Evolutionary conservation across 1,139 yeast genomes (phyloP), one percentile per base, ranked within the genome.

Genomic region (Debaryomyces udenii): DNA sequence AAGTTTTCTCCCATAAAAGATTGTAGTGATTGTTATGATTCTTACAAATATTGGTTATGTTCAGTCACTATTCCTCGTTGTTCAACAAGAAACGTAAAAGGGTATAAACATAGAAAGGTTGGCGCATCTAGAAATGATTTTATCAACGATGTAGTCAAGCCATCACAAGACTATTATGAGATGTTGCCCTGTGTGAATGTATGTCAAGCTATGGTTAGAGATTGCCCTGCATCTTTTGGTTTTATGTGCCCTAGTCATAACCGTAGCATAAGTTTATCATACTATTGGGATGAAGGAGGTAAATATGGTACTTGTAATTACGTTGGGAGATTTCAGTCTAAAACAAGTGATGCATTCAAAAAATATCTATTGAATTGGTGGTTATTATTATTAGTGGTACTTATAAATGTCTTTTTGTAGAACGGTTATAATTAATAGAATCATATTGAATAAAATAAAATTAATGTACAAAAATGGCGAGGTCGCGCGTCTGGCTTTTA

Each of bases 61-160:
- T 77, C 96, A 0, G 89, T 88, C 4, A 73, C 90, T 0, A 86
- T 93, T n/a, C 98, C 99, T 0, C 68, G 98, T 27, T 93, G 99
- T 55, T 73, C 85, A 1, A 68, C 86, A 0, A 45, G 62, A 37
- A 60, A 76, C 23, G 59, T 70, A 4, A 56, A 74, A 0, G 81
- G 78, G 11, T 80, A 81, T 55, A 60, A 62, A 23, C 50, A 57
- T 23, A 71, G 96, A 27, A 62, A 65, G 3, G 63, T 63, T 2
- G 74, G 74, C n/a, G 61, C 68, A 6, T 82, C 88, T 6, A 71
- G 99, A 44, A 88, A 78, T 52, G 66, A 66, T 6, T 79, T 78
- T 50, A 74, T 91, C 31, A 76, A 80, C 49, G 64, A 74, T 1
- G 56, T 66, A 0, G 70, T 93, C 10, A 57, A 62, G 18, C 98